phyloP scores from a whole-genome alignment of 2,329 filamentous ascomycete genomes.

The Aureobasidium sp. region DNA sequence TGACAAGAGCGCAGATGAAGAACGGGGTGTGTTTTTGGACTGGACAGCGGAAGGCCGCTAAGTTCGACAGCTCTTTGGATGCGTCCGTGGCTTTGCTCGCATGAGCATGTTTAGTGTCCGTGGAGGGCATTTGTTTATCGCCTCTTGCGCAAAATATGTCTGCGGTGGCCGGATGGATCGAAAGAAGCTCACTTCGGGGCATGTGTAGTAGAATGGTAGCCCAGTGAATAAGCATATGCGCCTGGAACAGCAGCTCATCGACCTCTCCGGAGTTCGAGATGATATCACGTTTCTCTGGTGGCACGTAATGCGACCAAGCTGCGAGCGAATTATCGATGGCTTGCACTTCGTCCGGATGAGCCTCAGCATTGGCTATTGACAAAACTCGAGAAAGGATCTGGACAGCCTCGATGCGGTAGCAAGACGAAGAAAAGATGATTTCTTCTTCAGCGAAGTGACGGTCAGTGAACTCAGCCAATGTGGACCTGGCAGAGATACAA shows the following conservation, averaged over 20 bases:
- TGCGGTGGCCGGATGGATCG: slow-evolving; percentile 47
- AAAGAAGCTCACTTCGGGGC: slow-evolving; percentile 65
- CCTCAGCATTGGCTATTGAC: slow-evolving; percentile 29
- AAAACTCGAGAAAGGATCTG: slow-evolving; percentile 73
- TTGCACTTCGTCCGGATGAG: slow-evolving; percentile 37
- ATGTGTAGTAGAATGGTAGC: slow-evolving; percentile 68
- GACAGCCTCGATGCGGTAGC: slow-evolving; percentile 74
- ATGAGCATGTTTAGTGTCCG: slow-evolving; percentile 50
- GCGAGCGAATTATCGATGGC: slow-evolving; percentile 52
- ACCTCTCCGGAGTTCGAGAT: slow-evolving; percentile 61
- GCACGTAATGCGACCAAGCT: slow-evolving; percentile 76
- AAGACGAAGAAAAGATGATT: slow-evolving; percentile 69
- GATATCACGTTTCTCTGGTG: slow-evolving; percentile 62
- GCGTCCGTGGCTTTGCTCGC: slow-evolving; percentile 74
- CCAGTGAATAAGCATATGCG: slow-evolving; percentile 64
- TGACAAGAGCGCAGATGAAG: slow-evolving; percentile 70
- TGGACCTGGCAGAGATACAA: slow-evolving; percentile 48
- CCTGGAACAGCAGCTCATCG: slow-evolving; percentile 89
- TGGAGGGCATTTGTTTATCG: slow-evolving; percentile 44
- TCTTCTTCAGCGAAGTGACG: slow-evolving; percentile 63
- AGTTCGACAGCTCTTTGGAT: slow-evolving; percentile 66
- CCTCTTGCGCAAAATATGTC: slow-evolving; percentile 30
- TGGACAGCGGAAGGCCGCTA: slow-evolving; percentile 65
- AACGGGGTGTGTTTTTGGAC: slow-evolving; percentile 68
- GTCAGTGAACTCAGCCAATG: slow-evolving; percentile 67